These are phyloP conservation scores for Zelonia costaricensis DNA, from an alignment of 208 protist species.

Conservation along the genomic window DNA sequence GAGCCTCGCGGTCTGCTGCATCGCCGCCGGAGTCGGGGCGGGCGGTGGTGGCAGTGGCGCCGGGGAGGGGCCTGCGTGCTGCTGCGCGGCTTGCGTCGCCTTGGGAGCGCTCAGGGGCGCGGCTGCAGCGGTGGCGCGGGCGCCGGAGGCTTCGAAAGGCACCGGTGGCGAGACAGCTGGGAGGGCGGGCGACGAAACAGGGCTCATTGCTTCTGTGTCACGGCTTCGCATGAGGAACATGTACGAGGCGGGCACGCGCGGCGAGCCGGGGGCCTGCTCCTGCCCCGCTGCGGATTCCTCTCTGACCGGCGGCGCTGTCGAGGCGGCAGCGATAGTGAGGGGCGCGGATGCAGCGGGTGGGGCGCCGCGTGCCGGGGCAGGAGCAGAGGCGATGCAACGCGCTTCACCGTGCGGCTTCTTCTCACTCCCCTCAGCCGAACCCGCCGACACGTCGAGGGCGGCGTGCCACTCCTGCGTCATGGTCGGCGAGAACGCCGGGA, in stretches of 20 bases:
- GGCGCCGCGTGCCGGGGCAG: no score
- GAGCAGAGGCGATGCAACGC: no score
- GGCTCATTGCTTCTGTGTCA: slow-evolving; percentile 25
- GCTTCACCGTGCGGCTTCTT: no score
- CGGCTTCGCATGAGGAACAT: slow-evolving; percentile 42
- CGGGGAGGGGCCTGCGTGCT: not conserved
- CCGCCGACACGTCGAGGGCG: slow-evolving; percentile 3
- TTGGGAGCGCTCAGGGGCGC: not conserved
- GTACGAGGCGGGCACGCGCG: slow-evolving; percentile 28
- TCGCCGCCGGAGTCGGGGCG: not conserved
- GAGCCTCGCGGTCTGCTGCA: slow-evolving; percentile 6
- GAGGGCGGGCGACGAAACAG: slow-evolving; percentile 9
- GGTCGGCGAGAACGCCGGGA: slow-evolving; percentile 10
- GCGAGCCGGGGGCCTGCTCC: not conserved
- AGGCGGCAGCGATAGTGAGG: not conserved
- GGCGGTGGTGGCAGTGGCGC: not conserved
- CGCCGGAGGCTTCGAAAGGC: not conserved
- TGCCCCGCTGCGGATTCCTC: not conserved
- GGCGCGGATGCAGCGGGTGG: not conserved
- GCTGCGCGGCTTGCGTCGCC: no score
- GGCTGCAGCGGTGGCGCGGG: not conserved
- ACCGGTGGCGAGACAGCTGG: not conserved
- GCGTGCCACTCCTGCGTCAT: slow-evolving; percentile 16
- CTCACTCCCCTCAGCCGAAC: no score
- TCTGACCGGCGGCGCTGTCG: not conserved